Conservation (phyloP, 2,329 filamentous ascomycete genomes). For the Verticillium dahliae region DNA sequence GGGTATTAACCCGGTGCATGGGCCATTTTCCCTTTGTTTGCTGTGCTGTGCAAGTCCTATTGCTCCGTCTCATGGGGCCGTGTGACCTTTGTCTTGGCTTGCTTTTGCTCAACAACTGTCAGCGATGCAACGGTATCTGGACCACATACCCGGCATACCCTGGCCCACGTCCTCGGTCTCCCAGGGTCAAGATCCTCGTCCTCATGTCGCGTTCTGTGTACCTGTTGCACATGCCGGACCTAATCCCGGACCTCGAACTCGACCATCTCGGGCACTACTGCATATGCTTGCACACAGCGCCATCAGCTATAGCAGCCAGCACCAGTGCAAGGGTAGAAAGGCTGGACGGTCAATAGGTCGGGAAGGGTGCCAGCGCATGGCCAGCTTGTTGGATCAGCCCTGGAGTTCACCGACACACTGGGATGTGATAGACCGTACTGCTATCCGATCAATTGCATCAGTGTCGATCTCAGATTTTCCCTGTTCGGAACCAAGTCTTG, state of each 20-base stretch:
- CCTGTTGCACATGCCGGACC: background rate
- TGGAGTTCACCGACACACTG: background rate
- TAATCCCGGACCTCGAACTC: background rate
- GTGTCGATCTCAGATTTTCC: background rate
- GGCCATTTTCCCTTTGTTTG: background rate
- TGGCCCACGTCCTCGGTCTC: background rate
- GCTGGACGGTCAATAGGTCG: background rate
- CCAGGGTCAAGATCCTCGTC: background rate
- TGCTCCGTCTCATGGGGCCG: background rate
- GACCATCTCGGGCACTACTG: background rate
- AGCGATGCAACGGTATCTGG: background rate
- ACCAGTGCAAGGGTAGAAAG: background rate
- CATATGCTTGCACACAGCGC: background rate
- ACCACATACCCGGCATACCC: background rate
- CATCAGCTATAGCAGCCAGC: background rate
- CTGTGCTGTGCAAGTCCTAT: background rate
- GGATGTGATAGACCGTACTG: background rate
- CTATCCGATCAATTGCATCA: background rate
- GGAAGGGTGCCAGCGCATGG: background rate
- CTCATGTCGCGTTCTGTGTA: background rate
- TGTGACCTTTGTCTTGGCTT: background rate
- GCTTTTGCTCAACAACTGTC: background rate
- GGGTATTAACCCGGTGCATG: background rate
- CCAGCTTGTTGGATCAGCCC: background rate
- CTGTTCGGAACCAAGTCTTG: background rate